A percentile compares a stretch with the other conserved stretches of the same genome.
phyloP scores from a whole-genome alignment of 2,329 filamentous ascomycete species.

The Juglanconis juglandina region DNA sequence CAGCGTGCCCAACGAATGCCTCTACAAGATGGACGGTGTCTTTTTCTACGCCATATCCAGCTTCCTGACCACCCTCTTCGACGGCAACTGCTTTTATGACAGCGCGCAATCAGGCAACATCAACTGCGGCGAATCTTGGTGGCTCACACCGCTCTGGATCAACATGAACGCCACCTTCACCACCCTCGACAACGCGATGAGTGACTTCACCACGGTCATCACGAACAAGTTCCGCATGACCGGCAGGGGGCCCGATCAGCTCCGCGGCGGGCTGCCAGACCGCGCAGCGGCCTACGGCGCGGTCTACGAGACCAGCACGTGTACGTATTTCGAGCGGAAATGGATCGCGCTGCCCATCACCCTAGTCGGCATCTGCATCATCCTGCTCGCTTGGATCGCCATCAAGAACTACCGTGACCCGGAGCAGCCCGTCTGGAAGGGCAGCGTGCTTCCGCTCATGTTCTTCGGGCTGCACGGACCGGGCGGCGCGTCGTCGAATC shows the following conservation, averaged over 20 bases:
- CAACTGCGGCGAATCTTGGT: slow-evolving; percentile 16
- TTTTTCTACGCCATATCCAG: slow-evolving; percentile 15
- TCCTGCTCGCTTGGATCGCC: slow-evolving; percentile 17
- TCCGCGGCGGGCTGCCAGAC: background rate
- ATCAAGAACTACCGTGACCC: slow-evolving; percentile 19
- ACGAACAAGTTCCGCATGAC: slow-evolving; percentile 18
- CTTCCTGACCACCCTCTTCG: slow-evolving; percentile 16
- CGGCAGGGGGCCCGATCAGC: slow-evolving; percentile 6
- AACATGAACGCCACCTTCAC: slow-evolving; percentile 16
- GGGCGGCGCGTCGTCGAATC: background rate
- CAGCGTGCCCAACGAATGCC: slow-evolving; percentile 20
- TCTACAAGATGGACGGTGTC: slow-evolving; percentile 21
- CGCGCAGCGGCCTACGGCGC: slow-evolving; percentile 3
- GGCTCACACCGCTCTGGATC: slow-evolving; percentile 17
- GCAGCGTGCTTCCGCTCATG: slow-evolving; percentile 16
- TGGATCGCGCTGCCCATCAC: slow-evolving; percentile 18
- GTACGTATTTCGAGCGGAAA: slow-evolving; percentile 14
- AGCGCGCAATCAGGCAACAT: slow-evolving; percentile 13
- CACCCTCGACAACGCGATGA: slow-evolving; percentile 9
- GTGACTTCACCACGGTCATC: slow-evolving; percentile 13
- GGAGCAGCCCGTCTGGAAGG: slow-evolving; percentile 20
- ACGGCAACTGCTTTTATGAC: slow-evolving; percentile 15
- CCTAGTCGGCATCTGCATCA: slow-evolving; percentile 14
- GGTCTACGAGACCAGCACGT: slow-evolving; percentile 16
- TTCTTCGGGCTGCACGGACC: slow-evolving; percentile 16